Conservation (phyloP, 257 asterid species). For the Ophiorrhiza pumila region DNA sequence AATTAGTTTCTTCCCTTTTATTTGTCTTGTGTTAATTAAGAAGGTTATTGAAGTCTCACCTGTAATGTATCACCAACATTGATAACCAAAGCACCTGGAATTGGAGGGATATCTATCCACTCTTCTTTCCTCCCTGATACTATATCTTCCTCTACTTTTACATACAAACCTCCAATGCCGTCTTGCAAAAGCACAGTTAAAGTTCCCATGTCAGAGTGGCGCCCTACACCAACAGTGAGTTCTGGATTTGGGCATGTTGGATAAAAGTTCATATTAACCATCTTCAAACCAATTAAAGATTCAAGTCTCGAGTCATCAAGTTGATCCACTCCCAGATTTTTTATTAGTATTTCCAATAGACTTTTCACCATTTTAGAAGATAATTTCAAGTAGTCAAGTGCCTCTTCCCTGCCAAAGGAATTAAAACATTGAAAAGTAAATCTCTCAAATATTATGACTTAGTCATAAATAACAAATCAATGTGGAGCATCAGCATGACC, state of each 20-base stretch:
- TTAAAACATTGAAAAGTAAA: background rate
- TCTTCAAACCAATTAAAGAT: constrained; percentile 19
- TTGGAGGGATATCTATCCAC: constrained; percentile 39
- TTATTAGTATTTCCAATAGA: constrained; percentile 22
- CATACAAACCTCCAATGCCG: constrained; percentile 39
- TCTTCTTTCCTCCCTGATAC: constrained; percentile 14
- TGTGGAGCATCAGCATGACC: too few species aligned
- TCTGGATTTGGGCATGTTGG: constrained; percentile 38
- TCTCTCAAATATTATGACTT: too few species aligned
- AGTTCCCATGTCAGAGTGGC: constrained; percentile 39
- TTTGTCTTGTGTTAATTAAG: too few species aligned
- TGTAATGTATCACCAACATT: constrained; percentile 37
- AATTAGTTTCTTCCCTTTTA: too few species aligned
- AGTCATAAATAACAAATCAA: too few species aligned
- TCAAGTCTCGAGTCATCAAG: constrained; percentile 22
- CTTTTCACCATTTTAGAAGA: constrained; percentile 23
- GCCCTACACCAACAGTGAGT: constrained; percentile 33
- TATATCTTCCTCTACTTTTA: constrained; percentile 23
- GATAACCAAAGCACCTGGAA: constrained; percentile 34
- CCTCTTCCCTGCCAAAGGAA: background rate
- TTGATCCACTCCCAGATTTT: constrained; percentile 23
- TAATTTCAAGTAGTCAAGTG: constrained; percentile 11
- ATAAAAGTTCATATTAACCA: constrained; percentile 40
- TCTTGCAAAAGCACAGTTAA: constrained; percentile 36
- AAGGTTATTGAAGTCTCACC: constrained; percentile 3